Base-by-base conservation (phyloP, 305 asterid species). In the Fraxinus angustifolia region DNA sequence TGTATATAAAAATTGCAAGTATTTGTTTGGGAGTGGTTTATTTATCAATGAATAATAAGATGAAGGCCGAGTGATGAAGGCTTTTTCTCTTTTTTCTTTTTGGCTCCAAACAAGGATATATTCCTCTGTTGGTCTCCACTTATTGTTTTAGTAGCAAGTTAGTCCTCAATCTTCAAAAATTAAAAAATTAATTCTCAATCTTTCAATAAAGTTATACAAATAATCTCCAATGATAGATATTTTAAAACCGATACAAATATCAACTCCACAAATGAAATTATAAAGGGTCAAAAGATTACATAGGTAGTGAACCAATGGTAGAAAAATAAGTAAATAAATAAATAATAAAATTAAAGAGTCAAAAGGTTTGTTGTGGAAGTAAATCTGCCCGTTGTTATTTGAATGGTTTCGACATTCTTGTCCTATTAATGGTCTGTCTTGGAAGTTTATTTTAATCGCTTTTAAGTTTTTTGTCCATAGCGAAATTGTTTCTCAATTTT, bases 51-150 rank as follows among this genome's bases (percentile, higher is more conserved):
- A 85, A 21, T 34, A 53, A 16, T 53, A 53, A 17, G 85, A 81
- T 71, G 76, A 56, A 84, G 90, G 92, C 91, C 0, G 30, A 28
- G 19, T 53, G 84, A 81, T 71, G 76, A 56, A 84, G 89, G 92
- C 90, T 87, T 82, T 53, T 5, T 53, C 65, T 53, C 65, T 0
- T 16, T 16, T n/a, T n/a, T n/a, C 65, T 5, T 53, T 40, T 45
- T 45, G 56, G 17, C 56, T 12, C 16, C 56, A 45, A 45, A 11
- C 5, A 12, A 45, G 17, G 17, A 45, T 45, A 45, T 45, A 45
- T 45, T 45, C 56, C 56, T 3, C 56, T 3, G 6, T 12, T 3
- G 56, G 56, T 45, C 56, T 45, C 56, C 17, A 10, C 6, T 14
- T 45, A 12, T 45, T 14, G 56, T 45, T 45, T 45, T 12, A 11